Evolutionary conservation across 257 asterid species (phyloP).

Genomic region (Solanum arcanum): DNA sequence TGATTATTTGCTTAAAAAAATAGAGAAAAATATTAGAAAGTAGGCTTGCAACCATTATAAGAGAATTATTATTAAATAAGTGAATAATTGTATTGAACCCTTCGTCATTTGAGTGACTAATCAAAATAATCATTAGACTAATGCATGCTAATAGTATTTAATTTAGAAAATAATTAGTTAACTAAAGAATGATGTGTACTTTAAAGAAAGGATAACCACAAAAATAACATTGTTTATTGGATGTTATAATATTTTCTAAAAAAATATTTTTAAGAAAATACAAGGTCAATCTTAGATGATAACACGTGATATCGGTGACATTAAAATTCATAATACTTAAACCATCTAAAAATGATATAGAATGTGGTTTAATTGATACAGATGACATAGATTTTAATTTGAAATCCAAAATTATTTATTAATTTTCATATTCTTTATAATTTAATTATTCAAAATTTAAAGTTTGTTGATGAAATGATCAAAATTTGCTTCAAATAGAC

Average conservation of each 20-base stretch:
- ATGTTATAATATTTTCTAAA: neutral
- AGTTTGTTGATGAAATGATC: neutral
- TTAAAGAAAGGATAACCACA: neutral
- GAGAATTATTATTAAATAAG: neutral
- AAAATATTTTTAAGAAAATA: neutral
- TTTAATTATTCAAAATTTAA: neutral
- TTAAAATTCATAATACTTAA: neutral
- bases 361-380: neutral
- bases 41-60: neutral
- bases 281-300: neutral
- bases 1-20: too few relatives aligned
- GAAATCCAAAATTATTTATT: neutral
- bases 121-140: neutral
- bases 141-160: neutral
- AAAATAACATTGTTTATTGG: neutral
- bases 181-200: neutral
- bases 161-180: neutral
- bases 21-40: neutral
- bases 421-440: neutral
- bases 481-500: neutral
- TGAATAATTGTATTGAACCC: neutral
- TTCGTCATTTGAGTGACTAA: neutral
- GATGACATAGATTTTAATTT: neutral
- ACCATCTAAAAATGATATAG: neutral
- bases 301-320: neutral